Base-by-base conservation (phyloP, 2,329 filamentous ascomycete species). In the Helotiales sp. region DNA sequence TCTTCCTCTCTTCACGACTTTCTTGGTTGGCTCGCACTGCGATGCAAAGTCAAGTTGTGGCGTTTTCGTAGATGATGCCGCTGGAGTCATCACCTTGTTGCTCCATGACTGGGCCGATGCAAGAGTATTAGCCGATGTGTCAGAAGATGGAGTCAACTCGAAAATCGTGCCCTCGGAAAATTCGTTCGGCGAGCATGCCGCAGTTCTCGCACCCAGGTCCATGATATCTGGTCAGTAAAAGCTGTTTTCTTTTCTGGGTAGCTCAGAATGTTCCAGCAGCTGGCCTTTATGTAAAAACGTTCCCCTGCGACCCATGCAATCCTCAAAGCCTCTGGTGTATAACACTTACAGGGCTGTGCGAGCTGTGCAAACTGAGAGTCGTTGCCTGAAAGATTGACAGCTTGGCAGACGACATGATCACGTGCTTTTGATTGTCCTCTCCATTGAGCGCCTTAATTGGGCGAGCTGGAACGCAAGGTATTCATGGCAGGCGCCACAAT, bases 1-100 rank as follows among this genome's bases (percentile, higher is more conserved):
- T 49, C 66, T 53, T 13, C 61, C 61, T 44, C 52, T 31, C 38
- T 57, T 59, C 25, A 46, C 57, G 27, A 46, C 51, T 27, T 38
- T 54, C 13, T 30, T 29, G 17, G 33, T 38, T 22, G 15, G 27
- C 2, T 50, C 55, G n/a, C 27, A 46, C 33, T 31, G 36, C 29
- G 17, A 6, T 5, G 34, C 13, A 3, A 17, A 40, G 24, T 1
- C 15, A 25, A 2, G 10, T 13, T 27, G 29, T 25, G 22, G 22
- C 22, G 40, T 44, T 27, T 24, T 24, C 13, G 13, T 7, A 30
- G 25, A 12, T 19, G 31, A 48, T 22, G 13, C 12, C 27, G 15
- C 19, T 31, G 12, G 19, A 25, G 22, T 44, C 19, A 44, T 3
- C 15, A n/a, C n/a, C 5, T 38, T 24, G n/a, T 22, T 19, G 4